Conservation (phyloP, 1,139 yeast species). For the Blastobotrys capitulatus region DNA sequence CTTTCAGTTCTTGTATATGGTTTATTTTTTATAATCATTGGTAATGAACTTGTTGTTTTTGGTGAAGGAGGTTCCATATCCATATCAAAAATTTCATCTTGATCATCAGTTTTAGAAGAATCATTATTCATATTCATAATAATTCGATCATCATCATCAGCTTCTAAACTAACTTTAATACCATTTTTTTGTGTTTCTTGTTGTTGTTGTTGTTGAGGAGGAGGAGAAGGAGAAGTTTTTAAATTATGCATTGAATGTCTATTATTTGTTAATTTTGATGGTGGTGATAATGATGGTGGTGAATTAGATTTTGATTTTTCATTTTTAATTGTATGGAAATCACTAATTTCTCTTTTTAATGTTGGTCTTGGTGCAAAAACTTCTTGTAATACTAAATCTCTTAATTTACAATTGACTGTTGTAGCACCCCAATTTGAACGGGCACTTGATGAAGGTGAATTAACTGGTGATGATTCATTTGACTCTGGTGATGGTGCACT, state of each 20-base stretch:
- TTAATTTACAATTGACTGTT: slow-evolving; percentile 55
- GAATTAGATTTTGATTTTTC: too few species aligned
- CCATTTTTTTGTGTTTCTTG: slow-evolving; percentile 5
- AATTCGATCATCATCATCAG: slow-evolving; percentile 9
- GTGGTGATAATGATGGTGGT: too few species aligned
- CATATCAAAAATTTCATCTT: slow-evolving; percentile 22
- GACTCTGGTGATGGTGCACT: slow-evolving; percentile 43
- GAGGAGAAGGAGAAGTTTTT: too few species aligned
- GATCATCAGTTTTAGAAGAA: slow-evolving; percentile 9
- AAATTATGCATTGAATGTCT: slow-evolving; percentile 5
- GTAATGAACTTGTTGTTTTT: not conserved
- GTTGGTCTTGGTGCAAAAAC: slow-evolving; percentile 52
- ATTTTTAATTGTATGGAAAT: too few species aligned
- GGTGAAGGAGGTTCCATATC: slow-evolving; percentile 17
- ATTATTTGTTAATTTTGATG: not conserved
- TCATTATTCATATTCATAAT: slow-evolving; percentile 3
- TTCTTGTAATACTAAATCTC: slow-evolving; percentile 61
- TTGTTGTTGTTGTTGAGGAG: too few species aligned
- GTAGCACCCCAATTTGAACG: slow-evolving; percentile 49
- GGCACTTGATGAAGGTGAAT: not conserved
- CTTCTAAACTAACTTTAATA: slow-evolving; percentile 5
- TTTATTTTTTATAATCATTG: slow-evolving; percentile 5
- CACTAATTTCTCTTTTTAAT: slow-evolving; percentile 3
- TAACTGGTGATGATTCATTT: not conserved
- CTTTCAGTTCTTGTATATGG: slow-evolving; percentile 52